phyloP scores from a whole-genome alignment of 2,329 filamentous ascomycete genomes.

The Clonostachys solani region DNA sequence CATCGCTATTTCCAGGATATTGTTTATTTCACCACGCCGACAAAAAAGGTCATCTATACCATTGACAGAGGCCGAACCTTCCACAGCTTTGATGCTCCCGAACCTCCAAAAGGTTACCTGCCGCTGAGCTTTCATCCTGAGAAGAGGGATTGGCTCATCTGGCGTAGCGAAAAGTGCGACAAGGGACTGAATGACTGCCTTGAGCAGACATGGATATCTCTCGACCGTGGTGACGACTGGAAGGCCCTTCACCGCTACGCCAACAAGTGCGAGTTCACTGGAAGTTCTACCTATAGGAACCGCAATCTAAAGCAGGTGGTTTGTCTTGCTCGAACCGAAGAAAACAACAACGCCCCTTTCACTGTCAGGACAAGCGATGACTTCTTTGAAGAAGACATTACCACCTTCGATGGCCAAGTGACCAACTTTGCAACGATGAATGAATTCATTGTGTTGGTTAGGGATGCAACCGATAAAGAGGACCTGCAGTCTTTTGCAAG shows the following conservation, averaged over 20 bases:
- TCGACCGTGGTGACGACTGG: conserved; percentile 80
- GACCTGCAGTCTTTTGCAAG: conserved; percentile 77
- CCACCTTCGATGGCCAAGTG: conserved; percentile 51
- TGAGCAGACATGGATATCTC: conserved; percentile 69
- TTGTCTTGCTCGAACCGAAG: conserved; percentile 51
- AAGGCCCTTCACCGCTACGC: conserved; percentile 69
- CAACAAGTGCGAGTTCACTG: conserved; percentile 82
- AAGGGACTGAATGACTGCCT: conserved; percentile 56
- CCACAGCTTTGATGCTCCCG: conserved; percentile 67
- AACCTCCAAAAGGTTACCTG: conserved; percentile 34
- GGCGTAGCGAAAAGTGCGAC: conserved; percentile 74
- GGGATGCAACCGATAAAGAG: conserved; percentile 62
- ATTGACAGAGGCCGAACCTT: conserved; percentile 73
- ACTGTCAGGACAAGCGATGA: conserved; percentile 75
- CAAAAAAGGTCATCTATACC: conserved; percentile 70
- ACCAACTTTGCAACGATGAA: conserved; percentile 90
- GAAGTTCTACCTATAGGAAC: conserved; percentile 51
- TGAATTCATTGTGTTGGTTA: conserved; percentile 91
- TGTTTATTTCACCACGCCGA: conserved; percentile 77
- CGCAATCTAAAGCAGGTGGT: conserved; percentile 52
- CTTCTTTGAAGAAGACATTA: conserved; percentile 64
- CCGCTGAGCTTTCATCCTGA: conserved; percentile 78
- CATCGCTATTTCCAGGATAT: conserved; percentile 80
- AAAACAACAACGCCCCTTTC: conserved; percentile 55
- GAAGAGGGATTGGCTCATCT: conserved; percentile 86